These are phyloP conservation scores for Pythium scleroteichum DNA, from an alignment of 352 stramenopile species.

Conservation along the genomic window DNA sequence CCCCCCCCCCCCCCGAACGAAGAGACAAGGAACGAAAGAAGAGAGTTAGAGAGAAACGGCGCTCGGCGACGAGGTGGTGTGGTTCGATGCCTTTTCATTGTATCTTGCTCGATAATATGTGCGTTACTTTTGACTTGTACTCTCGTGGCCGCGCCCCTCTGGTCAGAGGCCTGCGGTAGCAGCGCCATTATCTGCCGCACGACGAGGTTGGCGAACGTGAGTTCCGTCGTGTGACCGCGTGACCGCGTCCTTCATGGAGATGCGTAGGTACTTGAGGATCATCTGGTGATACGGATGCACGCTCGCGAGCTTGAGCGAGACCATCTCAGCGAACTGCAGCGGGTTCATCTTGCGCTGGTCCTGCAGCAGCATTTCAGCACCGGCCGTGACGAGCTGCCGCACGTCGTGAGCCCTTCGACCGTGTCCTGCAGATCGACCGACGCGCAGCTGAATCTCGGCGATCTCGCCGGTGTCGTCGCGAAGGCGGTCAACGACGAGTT, in stretches of 20 bases:
- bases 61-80: background rate
- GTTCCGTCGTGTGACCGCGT: constrained; percentile 69
- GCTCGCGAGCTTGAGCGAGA: constrained; percentile 68
- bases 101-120: constrained; percentile 5
- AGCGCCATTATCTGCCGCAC: constrained; percentile 62
- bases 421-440: too few species aligned
- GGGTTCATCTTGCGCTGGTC: constrained; percentile 70
- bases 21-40: constrained; percentile 4
- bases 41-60: background rate
- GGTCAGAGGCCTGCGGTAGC: constrained; percentile 30
- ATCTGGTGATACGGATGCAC: constrained; percentile 84
- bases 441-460: too few species aligned
- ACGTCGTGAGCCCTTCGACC: too few species aligned
- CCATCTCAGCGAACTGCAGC: constrained; percentile 75
- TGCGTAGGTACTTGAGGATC: constrained; percentile 82
- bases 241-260: constrained; percentile 71
- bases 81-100: background rate
- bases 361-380: constrained; percentile 46
- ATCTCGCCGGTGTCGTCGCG: too few species aligned
- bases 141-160: background rate
- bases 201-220: constrained; percentile 68
- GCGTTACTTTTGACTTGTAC: constrained; percentile 10
- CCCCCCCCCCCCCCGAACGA: background rate
- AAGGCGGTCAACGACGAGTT: too few species aligned
- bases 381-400: too few species aligned